A percentile compares a stretch with the other conserved stretches of the same genome.
phyloP scores from a whole-genome alignment of 169 alveolate genomes.

The Amoebophrya sp. region DNA sequence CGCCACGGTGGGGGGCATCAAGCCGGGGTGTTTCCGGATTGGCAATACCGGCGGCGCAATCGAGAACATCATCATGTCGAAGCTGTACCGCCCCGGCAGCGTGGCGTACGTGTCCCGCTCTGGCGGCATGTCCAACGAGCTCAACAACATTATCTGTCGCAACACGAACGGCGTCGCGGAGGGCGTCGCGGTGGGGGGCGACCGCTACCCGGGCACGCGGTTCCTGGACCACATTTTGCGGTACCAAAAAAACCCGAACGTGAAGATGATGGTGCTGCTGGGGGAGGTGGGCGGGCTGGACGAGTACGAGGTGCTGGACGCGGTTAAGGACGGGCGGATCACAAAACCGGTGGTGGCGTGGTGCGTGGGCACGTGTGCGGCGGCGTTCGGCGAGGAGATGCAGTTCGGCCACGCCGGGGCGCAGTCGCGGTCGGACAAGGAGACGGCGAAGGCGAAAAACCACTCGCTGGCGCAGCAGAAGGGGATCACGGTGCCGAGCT shows the following conservation, averaged over 20 bases:
- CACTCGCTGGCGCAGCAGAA: constrained; percentile 19
- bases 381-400: constrained; percentile 10
- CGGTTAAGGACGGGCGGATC: constrained; percentile 34
- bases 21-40: constrained; percentile 40
- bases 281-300: constrained; percentile 34
- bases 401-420: constrained; percentile 1
- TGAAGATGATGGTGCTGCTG: constrained; percentile 23
- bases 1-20: constrained; percentile 44
- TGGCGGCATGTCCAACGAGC: constrained; percentile 44
- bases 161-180: constrained; percentile 30
- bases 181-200: constrained; percentile 32
- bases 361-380: constrained; percentile 37
- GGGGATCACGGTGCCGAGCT: constrained; percentile 30
- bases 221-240: constrained; percentile 40
- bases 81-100: constrained; percentile 40
- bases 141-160: constrained; percentile 37
- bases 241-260: constrained; percentile 29
- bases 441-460: constrained; percentile 30
- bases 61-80: constrained; percentile 43
- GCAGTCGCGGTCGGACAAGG: constrained; percentile 19
- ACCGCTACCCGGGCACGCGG: constrained; percentile 34
- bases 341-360: constrained; percentile 42
- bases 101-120: constrained; percentile 43
- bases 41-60: constrained; percentile 43
- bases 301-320: constrained; percentile 29